Conservation (phyloP, 495 filamentous ascomycete genomes). For the Filosporella fistucella region DNA sequence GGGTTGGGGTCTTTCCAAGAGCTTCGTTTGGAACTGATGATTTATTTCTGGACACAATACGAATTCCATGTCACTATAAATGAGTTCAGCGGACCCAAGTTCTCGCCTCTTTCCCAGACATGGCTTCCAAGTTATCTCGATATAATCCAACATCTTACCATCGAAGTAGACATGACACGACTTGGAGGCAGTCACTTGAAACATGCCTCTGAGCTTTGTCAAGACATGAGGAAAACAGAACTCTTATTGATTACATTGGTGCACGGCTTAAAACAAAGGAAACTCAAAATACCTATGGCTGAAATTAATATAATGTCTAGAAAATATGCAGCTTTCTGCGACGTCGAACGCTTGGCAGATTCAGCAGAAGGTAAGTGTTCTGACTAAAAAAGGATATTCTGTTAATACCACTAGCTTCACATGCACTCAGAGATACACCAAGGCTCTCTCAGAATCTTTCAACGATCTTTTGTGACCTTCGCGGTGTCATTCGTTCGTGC, state of each 20-base stretch:
- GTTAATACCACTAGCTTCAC: too few relatives aligned
- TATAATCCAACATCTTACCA: constrained; percentile 17
- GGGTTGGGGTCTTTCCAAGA: constrained; percentile 8
- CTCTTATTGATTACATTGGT: constrained; percentile 3
- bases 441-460: too few relatives aligned
- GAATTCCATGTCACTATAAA: constrained; percentile 22
- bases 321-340: too few relatives aligned
- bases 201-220: constrained; percentile 5
- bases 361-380: too few relatives aligned
- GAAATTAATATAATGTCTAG: constrained; percentile 19
- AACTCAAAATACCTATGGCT: constrained; percentile 1
- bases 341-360: too few relatives aligned
- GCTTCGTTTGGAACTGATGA: constrained; percentile 19
- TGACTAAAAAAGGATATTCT: too few relatives aligned
- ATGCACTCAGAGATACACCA: too few relatives aligned
- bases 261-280: constrained; percentile 1
- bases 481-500: too few relatives aligned
- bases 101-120: constrained; percentile 18
- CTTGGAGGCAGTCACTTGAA: constrained; percentile 15
- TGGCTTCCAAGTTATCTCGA: constrained; percentile 15
- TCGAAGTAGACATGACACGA: constrained; percentile 23
- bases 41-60: constrained; percentile 23
- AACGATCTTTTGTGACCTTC: too few relatives aligned
- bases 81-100: constrained; percentile 12
- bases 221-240: constrained; percentile 8